Conservation (phyloP, 768 basidiomycete species). For the Mycena sanguinolenta region DNA sequence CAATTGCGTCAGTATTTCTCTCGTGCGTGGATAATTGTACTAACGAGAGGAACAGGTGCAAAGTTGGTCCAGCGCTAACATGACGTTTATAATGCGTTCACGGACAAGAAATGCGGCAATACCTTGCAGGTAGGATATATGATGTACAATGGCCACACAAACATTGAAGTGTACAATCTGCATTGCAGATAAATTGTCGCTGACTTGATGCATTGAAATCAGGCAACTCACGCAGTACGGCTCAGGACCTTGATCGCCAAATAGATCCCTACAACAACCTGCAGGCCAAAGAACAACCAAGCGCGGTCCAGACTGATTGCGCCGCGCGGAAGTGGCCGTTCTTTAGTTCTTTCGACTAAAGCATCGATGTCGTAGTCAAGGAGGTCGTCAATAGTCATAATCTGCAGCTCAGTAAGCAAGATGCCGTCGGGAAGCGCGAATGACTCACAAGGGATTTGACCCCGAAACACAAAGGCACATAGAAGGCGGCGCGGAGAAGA, state of each 20-base stretch:
- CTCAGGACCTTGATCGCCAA: constrained; percentile 39
- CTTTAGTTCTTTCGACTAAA: constrained; percentile 45
- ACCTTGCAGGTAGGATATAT: constrained; percentile 53
- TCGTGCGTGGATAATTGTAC: background rate
- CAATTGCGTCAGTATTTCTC: background rate
- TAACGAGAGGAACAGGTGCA: constrained; percentile 47
- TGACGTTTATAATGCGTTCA: background rate
- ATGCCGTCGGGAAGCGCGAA: background rate
- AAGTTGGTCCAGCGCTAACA: constrained; percentile 47
- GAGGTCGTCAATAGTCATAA: constrained; percentile 47
- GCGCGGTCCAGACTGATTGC: constrained; percentile 44
- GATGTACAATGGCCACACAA: constrained; percentile 48
- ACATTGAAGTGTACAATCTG: constrained; percentile 44
- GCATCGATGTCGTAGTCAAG: constrained; percentile 46
- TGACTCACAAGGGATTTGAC: constrained; percentile 47
- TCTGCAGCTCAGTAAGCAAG: constrained; percentile 34
- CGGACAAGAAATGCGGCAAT: background rate
- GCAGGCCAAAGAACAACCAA: constrained; percentile 46
- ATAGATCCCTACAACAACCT: constrained; percentile 41
- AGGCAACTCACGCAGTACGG: constrained; percentile 37
- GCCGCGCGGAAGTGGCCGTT: constrained; percentile 44
- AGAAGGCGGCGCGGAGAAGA: constrained; percentile 38
- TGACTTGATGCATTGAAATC: background rate
- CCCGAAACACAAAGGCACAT: constrained; percentile 47
- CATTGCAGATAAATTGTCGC: background rate